Percentiles rank a stretch among this genome's conserved stretches.
Conservation (phyloP, 2,329 filamentous ascomycete genomes). For the Ceratocystis harringtonii region DNA sequence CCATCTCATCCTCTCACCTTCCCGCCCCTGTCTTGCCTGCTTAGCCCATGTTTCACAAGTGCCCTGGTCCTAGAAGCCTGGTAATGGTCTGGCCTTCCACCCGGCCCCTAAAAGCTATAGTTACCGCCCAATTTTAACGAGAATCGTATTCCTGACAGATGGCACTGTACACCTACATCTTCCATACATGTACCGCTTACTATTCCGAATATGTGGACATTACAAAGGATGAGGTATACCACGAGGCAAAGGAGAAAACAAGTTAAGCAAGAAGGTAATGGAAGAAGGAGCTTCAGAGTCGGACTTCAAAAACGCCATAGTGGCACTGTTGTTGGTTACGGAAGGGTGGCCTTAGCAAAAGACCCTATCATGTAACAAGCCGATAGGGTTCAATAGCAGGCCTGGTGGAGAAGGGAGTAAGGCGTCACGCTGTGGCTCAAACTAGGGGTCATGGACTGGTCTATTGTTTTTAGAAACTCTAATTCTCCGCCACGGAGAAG, state of each 20-base stretch:
- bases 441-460: neutral
- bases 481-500: neutral
- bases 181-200: neutral
- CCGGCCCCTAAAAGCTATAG: neutral
- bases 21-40: neutral
- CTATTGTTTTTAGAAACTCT: neutral
- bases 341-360: neutral
- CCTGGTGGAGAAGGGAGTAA: neutral
- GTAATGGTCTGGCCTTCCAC: neutral
- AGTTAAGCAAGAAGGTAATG: neutral
- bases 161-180: neutral
- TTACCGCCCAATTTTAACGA: neutral
- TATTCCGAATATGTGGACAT: neutral
- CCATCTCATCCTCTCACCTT: neutral
- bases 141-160: neutral
- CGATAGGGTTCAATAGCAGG: neutral
- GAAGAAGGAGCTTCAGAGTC: neutral
- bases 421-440: neutral
- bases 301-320: neutral
- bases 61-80: neutral
- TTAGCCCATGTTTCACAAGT: neutral
- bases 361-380: neutral
- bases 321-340: neutral
- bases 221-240: neutral
- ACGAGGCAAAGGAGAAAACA: neutral